Evolutionary conservation across 2,329 filamentous ascomycete species (phyloP), one percentile per base, ranked within the genome.

Genomic region (Colletotrichum sp.): DNA sequence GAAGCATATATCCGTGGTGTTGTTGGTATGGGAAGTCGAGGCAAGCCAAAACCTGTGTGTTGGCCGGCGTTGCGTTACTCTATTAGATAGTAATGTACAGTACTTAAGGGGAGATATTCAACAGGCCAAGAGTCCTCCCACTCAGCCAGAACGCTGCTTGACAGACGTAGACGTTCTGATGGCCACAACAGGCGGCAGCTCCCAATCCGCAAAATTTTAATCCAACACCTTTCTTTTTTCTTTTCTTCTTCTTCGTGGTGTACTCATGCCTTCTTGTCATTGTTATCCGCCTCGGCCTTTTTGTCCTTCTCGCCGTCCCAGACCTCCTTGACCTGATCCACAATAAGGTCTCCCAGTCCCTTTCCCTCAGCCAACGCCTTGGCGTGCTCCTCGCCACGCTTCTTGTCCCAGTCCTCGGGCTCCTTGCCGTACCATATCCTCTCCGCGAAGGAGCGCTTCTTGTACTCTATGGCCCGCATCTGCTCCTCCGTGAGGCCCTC

Each of bases 391-490:
- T 86, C 86, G 5, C 87, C 84, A 77, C 90, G 85, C 86, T 88
- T 88, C 83, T 87, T 83, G 81, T 87, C 85, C 90, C 90, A 92
- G 78, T 89, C 86, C 60, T 88, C 86, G n/a, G 83, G 82, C 81
- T 92, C 90, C 49, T 86, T 87, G 39, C 91, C 91, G 88, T 91
- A 90, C 91, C 91, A 93, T 18, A 92, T 81, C 78, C 86, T 86
- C 77, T 88, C 84, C 71, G 91, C 81, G 65, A 83, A 66, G 71
- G 83, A 79, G 13, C 81, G 78, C 78, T 78, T 69, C 69, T 77
- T 69, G 66, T 72, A 78, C 73, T 80, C 81, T 34, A 81, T 76
- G 28, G 81, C 80, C 72, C 79, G 77, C 77, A 78, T 79, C 72
- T 79, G 78, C 63, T 77, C 78, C 77, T 80, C 77, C 32, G 72